A percentile compares a stretch with the other conserved stretches of the same genome.
These are phyloP conservation scores for Alternaria metachromatica DNA, from an alignment of 2,329 filamentous ascomycete species.

Conservation along the genomic window DNA sequence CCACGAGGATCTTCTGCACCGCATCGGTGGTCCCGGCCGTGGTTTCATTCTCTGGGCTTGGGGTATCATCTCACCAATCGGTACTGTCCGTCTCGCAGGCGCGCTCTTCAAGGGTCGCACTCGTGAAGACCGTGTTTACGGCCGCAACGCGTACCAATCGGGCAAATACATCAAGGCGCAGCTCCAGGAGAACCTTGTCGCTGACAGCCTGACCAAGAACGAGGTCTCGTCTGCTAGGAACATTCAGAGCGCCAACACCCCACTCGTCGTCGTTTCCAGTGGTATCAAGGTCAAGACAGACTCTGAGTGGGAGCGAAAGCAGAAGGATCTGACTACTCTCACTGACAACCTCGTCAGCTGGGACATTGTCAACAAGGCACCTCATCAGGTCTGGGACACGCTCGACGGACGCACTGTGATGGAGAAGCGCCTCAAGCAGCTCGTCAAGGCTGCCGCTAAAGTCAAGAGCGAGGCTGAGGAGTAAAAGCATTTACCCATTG, in stretches of 20 bases:
- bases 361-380: constrained; percentile 85
- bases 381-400: constrained; percentile 85
- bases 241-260: constrained; percentile 78
- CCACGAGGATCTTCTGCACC: constrained; percentile 82
- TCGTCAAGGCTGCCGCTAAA: constrained; percentile 59
- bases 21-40: constrained; percentile 69
- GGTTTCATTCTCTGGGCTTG: constrained; percentile 88
- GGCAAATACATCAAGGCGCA: constrained; percentile 89
- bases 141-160: constrained; percentile 76
- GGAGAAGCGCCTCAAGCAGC: constrained; percentile 76
- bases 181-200: constrained; percentile 90
- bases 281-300: constrained; percentile 72
- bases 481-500: not conserved
- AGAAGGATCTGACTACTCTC: constrained; percentile 81
- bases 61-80: constrained; percentile 85
- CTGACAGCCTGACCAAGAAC: constrained; percentile 80
- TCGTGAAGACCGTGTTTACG: constrained; percentile 84
- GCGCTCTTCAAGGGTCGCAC: constrained; percentile 83
- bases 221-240: constrained; percentile 80
- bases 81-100: constrained; percentile 78
- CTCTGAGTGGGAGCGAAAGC: constrained; percentile 79
- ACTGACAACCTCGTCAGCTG: constrained; percentile 81
- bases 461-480: constrained; percentile 12
- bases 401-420: constrained; percentile 74
- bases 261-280: constrained; percentile 82